Conservation (phyloP, 2,329 filamentous ascomycete genomes). For the Fusarium pininemorale region DNA sequence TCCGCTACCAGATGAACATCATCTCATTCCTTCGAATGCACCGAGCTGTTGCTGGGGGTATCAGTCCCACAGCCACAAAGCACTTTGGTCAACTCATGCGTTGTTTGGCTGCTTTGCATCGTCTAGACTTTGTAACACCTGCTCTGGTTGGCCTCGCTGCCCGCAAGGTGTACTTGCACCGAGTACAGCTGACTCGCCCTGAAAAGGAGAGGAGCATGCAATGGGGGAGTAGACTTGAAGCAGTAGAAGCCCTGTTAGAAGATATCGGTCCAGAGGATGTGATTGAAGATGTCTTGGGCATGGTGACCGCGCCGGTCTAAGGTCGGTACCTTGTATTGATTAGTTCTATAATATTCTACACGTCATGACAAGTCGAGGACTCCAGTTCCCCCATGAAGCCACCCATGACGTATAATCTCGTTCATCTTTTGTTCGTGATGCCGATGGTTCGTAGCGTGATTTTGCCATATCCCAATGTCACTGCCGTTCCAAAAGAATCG, state of each 20-base stretch:
- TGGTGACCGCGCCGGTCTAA: conserved; percentile 62
- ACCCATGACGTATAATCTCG: conserved; percentile 21
- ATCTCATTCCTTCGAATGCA: conserved; percentile 88
- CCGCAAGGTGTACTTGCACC: conserved; percentile 87
- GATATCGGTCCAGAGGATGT: conserved; percentile 69
- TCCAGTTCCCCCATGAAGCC: conserved; percentile 32
- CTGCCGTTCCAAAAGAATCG: conserved; percentile 29
- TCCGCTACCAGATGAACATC: conserved; percentile 87
- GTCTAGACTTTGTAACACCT: conserved; percentile 82
- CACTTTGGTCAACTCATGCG: conserved; percentile 76
- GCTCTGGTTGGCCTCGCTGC: conserved; percentile 84
- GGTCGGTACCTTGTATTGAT: conserved; percentile 38
- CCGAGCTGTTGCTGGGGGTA: conserved; percentile 80
- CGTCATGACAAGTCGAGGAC: conserved; percentile 32
- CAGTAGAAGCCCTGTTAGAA: conserved; percentile 73
- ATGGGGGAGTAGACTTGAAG: conserved; percentile 84
- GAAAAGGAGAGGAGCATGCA: conserved; percentile 87
- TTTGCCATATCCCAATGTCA: conserved; percentile 40
- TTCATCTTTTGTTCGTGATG: conserved; percentile 32
- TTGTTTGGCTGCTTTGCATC: conserved; percentile 83
- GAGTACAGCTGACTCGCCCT: conserved; percentile 74
- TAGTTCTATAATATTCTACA: conserved; percentile 44
- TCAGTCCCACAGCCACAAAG: conserved; percentile 80
- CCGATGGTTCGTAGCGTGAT: conserved; percentile 16
- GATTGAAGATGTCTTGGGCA: conserved; percentile 69